phyloP scores from a whole-genome alignment of 352 stramenopile genomes.

The Globisporangium cylindrosporum region DNA sequence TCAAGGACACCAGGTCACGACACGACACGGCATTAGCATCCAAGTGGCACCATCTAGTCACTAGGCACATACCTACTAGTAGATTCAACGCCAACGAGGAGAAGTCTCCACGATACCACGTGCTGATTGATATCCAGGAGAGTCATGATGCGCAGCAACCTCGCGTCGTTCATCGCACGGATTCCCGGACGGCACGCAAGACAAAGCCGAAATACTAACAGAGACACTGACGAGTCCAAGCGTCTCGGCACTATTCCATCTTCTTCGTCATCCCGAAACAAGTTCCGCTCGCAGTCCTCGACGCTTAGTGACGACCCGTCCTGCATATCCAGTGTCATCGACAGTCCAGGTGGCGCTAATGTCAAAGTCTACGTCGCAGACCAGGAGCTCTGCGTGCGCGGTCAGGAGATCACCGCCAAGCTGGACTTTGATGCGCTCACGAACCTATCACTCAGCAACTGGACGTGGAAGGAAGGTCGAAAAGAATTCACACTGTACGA shows the following conservation, averaged over 20 bases:
- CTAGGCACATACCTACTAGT: background rate
- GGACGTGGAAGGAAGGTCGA: slow-evolving; percentile 3
- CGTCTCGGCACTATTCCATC: background rate
- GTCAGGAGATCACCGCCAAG: background rate
- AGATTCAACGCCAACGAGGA: background rate
- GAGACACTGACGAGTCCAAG: background rate
- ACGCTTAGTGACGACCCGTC: slow-evolving; percentile 15
- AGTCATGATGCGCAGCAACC: background rate
- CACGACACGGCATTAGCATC: background rate
- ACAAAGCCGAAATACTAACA: background rate
- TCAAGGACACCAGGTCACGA: background rate
- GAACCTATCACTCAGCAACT: slow-evolving; percentile 10
- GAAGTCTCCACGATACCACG: background rate
- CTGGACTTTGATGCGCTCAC: slow-evolving; percentile 14
- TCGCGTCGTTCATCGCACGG: background rate
- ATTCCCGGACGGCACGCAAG: background rate
- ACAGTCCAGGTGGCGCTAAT: slow-evolving; percentile 19
- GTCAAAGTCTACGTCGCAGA: slow-evolving; percentile 10
- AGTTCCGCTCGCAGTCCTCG: slow-evolving; percentile 6
- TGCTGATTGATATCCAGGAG: background rate
- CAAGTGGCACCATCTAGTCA: background rate
- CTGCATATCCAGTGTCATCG: slow-evolving; percentile 27
- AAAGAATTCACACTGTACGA: slow-evolving; percentile 13
- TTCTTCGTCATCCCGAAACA: background rate
- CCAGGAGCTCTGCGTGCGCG: slow-evolving; percentile 7